Conservation (phyloP, 441 rosid genomes). For the Croton laevigatus region DNA sequence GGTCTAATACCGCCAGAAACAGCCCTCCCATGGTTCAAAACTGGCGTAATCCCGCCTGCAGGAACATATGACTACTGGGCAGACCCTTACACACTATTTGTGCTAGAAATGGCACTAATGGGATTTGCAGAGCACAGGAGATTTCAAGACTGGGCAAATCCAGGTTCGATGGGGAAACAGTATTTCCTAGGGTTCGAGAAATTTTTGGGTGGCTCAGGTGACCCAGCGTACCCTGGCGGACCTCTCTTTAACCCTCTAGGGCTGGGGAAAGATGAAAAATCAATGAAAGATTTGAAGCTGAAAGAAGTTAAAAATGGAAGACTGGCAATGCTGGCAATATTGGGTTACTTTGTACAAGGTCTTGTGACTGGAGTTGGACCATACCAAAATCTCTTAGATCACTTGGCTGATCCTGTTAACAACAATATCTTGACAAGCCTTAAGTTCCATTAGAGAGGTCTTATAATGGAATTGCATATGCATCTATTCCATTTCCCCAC, state of each 20-base stretch:
- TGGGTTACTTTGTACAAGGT: conserved; percentile 76
- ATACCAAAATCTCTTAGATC: conserved; percentile 91
- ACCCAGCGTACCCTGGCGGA: conserved; percentile 91
- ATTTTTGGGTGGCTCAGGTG: conserved; percentile 70
- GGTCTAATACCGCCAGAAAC: conserved; percentile 82
- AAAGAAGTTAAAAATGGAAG: conserved; percentile 96
- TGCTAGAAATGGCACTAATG: conserved; percentile 85
- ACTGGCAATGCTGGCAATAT: conserved; percentile 80
- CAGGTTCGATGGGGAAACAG: conserved; percentile 88
- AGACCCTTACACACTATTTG: conserved; percentile 77
- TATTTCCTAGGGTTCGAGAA: conserved; percentile 91
- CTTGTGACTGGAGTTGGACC: conserved; percentile 93
- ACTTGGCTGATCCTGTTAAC: conserved; percentile 88
- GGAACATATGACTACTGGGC: conserved; percentile 96
- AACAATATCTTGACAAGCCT: conserved; percentile 90
- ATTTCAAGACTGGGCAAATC: conserved; percentile 85
- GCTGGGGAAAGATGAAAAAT: conserved; percentile 82
- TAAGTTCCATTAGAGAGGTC: conserved; percentile 66
- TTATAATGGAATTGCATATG: conserved; percentile 3
- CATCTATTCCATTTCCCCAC: conserved; percentile 10
- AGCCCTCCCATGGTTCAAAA: conserved; percentile 91
- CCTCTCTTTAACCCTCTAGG: conserved; percentile 95
- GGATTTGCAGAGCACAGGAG: conserved; percentile 98
- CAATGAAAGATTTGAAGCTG: conserved; percentile 79
- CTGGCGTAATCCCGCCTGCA: conserved; percentile 92